These are phyloP conservation scores for Decorospora gaudefroyi DNA, from an alignment of 2,329 filamentous ascomycete genomes.

Conservation along the genomic window DNA sequence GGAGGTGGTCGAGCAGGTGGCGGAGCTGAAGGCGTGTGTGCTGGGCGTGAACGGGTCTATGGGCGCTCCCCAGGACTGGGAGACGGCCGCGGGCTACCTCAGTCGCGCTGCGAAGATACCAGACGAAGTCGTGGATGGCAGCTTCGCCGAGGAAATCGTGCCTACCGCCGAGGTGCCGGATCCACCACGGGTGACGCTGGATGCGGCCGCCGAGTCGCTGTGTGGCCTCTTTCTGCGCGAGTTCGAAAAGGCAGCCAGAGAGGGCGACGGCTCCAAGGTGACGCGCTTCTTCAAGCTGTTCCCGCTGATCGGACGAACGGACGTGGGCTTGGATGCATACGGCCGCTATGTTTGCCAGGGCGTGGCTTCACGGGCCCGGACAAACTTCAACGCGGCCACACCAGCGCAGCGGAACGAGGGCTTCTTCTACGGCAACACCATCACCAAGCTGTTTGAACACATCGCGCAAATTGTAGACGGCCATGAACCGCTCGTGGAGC, in stretches of 20 bases:
- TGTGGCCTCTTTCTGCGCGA: slow-evolving; percentile 90
- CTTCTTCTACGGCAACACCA: slow-evolving; percentile 87
- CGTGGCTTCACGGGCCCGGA: slow-evolving; percentile 80
- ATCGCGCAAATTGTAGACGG: slow-evolving; percentile 95
- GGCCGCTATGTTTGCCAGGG: slow-evolving; percentile 95
- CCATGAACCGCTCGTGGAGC: slow-evolving; percentile 86
- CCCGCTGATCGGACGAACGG: slow-evolving; percentile 84
- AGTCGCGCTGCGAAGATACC: slow-evolving; percentile 82
- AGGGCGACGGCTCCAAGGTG: slow-evolving; percentile 85
- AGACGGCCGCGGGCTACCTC: slow-evolving; percentile 89
- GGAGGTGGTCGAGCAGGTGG: slow-evolving; percentile 91
- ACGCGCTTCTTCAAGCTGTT: slow-evolving; percentile 98
- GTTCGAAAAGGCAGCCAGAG: slow-evolving; percentile 87
- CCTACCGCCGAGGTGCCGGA: slow-evolving; percentile 96
- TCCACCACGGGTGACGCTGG: slow-evolving; percentile 81
- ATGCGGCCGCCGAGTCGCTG: slow-evolving; percentile 84
- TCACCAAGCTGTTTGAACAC: slow-evolving; percentile 94
- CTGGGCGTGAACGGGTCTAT: slow-evolving; percentile 93
- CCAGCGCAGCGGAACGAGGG: slow-evolving; percentile 69
- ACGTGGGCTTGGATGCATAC: slow-evolving; percentile 91
- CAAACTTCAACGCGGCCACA: slow-evolving; percentile 73
- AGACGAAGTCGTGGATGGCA: slow-evolving; percentile 75
- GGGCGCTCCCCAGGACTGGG: slow-evolving; percentile 98
- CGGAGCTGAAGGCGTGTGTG: slow-evolving; percentile 94
- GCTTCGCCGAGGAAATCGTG: slow-evolving; percentile 89